A percentile compares a stretch with the other conserved stretches of the same genome.
phyloP scores from a whole-genome alignment of 495 filamentous ascomycete species.

The Tetracladium setigerum region DNA sequence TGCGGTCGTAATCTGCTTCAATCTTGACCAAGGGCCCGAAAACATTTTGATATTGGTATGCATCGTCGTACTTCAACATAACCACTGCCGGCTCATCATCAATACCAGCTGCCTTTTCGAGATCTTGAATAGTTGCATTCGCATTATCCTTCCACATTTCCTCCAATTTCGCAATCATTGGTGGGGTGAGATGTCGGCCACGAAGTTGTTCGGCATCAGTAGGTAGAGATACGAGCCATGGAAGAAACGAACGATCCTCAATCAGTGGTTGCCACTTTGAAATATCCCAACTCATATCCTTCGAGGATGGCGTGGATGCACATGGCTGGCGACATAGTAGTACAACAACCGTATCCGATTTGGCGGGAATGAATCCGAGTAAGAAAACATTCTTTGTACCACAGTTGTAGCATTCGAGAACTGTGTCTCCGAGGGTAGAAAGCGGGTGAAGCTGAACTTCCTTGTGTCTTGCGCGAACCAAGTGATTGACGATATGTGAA shows the following conservation, averaged over 20 bases:
- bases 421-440: conserved; percentile 94
- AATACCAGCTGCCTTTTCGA: conserved; percentile 87
- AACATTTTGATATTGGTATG: conserved; percentile 98
- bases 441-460: conserved; percentile 94
- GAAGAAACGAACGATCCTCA: conserved; percentile 90
- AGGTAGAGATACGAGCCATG: conserved; percentile 86
- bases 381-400: conserved; percentile 99
- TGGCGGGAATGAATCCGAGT: conserved; percentile 99
- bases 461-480: conserved; percentile 95
- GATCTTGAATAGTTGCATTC: conserved; percentile 78
- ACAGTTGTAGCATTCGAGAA: conserved; percentile 98
- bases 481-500: conserved; percentile 96
- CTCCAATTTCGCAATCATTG: conserved; percentile 94
- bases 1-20: conserved; percentile 99
- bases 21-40: conserved; percentile 98
- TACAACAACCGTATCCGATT: conserved; percentile 96
- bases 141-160: conserved; percentile 99
- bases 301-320: conserved; percentile 88
- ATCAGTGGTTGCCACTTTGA: conserved; percentile 97
- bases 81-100: conserved; percentile 96
- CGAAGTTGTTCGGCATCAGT: conserved; percentile 94
- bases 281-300: conserved; percentile 99
- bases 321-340: conserved; percentile 95
- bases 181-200: conserved; percentile 86
- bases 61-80: conserved; percentile 90